Conservation (phyloP, 768 basidiomycete genomes). For the Mycena amicta region DNA sequence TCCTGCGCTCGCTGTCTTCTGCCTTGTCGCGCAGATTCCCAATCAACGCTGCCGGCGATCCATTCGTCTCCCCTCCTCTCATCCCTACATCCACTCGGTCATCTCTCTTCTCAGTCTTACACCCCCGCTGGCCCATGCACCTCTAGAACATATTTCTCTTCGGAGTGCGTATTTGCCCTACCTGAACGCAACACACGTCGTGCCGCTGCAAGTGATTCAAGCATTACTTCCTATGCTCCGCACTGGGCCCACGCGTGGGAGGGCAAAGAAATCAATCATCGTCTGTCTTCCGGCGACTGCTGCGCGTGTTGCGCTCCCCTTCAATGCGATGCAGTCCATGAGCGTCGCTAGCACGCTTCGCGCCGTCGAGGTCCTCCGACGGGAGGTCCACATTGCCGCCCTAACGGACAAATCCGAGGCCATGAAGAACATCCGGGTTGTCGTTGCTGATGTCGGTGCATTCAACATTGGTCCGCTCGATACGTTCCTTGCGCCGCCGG, state of each 20-base stretch:
- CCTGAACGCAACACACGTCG: slow-evolving; percentile 73
- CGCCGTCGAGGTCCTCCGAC: slow-evolving; percentile 70
- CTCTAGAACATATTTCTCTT: slow-evolving; percentile 72
- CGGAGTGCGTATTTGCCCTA: slow-evolving; percentile 67
- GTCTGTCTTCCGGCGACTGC: slow-evolving; percentile 77
- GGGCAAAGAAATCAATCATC: slow-evolving; percentile 62
- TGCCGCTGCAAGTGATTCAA: slow-evolving; percentile 77
- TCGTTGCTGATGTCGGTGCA: slow-evolving; percentile 74
- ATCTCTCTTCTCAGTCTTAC: slow-evolving; percentile 73
- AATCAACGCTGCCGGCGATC: slow-evolving; percentile 76
- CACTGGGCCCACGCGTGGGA: slow-evolving; percentile 56
- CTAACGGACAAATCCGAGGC: slow-evolving; percentile 55
- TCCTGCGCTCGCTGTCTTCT: slow-evolving; percentile 80
- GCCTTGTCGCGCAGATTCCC: slow-evolving; percentile 84
- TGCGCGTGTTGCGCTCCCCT: slow-evolving; percentile 76
- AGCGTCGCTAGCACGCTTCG: slow-evolving; percentile 72
- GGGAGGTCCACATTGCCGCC: slow-evolving; percentile 66
- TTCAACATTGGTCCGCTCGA: slow-evolving; percentile 40
- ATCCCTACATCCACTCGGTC: slow-evolving; percentile 76
- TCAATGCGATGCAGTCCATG: slow-evolving; percentile 69
- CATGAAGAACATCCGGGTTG: slow-evolving; percentile 69
- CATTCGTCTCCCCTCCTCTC: slow-evolving; percentile 67
- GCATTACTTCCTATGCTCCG: slow-evolving; percentile 77
- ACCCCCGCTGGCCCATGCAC: slow-evolving; percentile 48
- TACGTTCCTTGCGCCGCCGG: slow-evolving; percentile 31